Conservation (phyloP, 2,329 filamentous ascomycete genomes). For the Fusarium tuaranense region DNA sequence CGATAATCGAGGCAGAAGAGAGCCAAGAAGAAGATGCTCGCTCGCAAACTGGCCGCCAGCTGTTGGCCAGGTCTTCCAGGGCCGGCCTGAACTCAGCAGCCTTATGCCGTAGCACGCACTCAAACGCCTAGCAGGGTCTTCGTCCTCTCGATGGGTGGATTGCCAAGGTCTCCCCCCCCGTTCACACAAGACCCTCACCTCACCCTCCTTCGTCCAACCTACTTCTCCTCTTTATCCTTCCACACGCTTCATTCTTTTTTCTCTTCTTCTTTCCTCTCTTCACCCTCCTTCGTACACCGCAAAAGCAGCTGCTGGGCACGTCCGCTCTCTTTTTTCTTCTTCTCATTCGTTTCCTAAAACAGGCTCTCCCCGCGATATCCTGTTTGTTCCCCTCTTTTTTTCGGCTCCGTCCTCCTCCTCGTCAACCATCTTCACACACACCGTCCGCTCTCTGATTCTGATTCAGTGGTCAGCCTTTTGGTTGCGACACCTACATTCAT, state of each 20-base stretch:
- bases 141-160: not conserved
- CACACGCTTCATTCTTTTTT: slow-evolving; percentile 32
- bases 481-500: slow-evolving; percentile 39
- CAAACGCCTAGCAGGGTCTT: not conserved
- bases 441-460: slow-evolving; percentile 38
- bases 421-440: slow-evolving; percentile 33
- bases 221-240: slow-evolving; percentile 37
- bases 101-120: slow-evolving; percentile 7
- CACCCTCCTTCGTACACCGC: slow-evolving; percentile 26
- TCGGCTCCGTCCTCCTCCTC: slow-evolving; percentile 30
- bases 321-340: slow-evolving; percentile 45
- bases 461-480: slow-evolving; percentile 22
- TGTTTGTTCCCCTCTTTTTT: slow-evolving; percentile 49
- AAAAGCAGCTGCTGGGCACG: slow-evolving; percentile 49
- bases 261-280: slow-evolving; percentile 7
- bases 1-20: not conserved
- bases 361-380: slow-evolving; percentile 34
- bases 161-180: slow-evolving; percentile 23
- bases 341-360: slow-evolving; percentile 36
- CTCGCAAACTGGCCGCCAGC: not conserved
- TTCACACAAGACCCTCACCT: slow-evolving; percentile 40
- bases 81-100: not conserved
- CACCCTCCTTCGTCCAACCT: slow-evolving; percentile 34
- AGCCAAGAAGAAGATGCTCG: not conserved
- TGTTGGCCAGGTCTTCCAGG: not conserved